Evolutionary conservation across 2,329 filamentous ascomycete species (phyloP).

Genomic region (Leptoxyphium fumago): DNA sequence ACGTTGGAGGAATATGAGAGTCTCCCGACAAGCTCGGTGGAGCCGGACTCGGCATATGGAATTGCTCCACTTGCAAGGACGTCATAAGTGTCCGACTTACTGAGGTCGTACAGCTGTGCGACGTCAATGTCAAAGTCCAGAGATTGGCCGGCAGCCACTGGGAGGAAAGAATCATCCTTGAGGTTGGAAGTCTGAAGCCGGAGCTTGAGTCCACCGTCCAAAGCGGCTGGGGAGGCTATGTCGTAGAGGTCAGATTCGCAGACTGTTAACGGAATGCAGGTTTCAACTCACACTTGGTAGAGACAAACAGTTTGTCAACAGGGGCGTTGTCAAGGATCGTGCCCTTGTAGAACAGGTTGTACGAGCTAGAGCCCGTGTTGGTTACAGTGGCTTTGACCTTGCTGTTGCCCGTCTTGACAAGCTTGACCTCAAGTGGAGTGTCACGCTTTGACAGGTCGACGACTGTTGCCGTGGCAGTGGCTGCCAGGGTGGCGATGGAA

Average conservation of each 20-base stretch:
- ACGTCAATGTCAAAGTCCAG: slow-evolving; percentile 41
- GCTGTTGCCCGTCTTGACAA: slow-evolving; percentile 10
- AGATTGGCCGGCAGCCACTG: slow-evolving; percentile 32
- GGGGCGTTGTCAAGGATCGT: slow-evolving; percentile 13
- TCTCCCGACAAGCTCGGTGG: slow-evolving; percentile 37
- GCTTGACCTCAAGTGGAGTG: slow-evolving; percentile 9
- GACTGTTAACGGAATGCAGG: not conserved
- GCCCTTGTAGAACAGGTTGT: slow-evolving; percentile 14
- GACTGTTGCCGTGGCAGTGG: slow-evolving; percentile 6
- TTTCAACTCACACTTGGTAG: slow-evolving; percentile 7
- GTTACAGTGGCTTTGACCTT: slow-evolving; percentile 13
- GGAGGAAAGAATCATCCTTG: slow-evolving; percentile 35
- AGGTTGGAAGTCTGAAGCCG: slow-evolving; percentile 30
- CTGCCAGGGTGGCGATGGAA: slow-evolving; percentile 4
- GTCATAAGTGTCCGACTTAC: slow-evolving; percentile 38
- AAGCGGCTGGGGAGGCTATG: slow-evolving; percentile 15
- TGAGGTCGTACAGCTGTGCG: slow-evolving; percentile 40
- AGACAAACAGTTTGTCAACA: slow-evolving; percentile 12
- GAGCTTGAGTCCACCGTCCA: slow-evolving; percentile 40
- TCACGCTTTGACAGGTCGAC: slow-evolving; percentile 11
- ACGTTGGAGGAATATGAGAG: slow-evolving; percentile 46
- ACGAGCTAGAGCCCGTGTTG: slow-evolving; percentile 11
- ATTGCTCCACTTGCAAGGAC: slow-evolving; percentile 43
- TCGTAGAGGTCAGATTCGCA: not conserved
- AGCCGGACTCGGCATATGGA: slow-evolving; percentile 38